Evolutionary conservation across 2,329 filamentous ascomycete species (phyloP).

Genomic region (Berkeleyomyces basicola): DNA sequence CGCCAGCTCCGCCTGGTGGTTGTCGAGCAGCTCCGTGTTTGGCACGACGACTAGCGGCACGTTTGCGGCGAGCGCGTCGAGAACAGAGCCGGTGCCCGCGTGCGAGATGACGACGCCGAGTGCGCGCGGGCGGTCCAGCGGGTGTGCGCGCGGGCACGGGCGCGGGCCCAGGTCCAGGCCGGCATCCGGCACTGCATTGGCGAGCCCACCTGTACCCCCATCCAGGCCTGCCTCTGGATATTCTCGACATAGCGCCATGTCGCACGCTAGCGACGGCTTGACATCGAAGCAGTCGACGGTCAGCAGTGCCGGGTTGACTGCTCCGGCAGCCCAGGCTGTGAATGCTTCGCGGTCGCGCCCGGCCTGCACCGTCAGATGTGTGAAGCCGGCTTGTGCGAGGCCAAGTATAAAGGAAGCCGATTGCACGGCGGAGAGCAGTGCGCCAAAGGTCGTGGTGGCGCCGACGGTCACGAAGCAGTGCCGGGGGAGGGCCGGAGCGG

Average conservation of each 20-base stretch:
- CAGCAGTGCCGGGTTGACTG: conserved; percentile 17
- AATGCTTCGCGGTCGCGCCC: conserved; percentile 51
- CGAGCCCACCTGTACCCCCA: too few species aligned
- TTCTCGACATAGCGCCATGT: conserved; percentile 10
- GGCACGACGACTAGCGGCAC: conserved; percentile 78
- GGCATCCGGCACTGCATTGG: too few species aligned
- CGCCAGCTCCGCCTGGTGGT: conserved; percentile 83
- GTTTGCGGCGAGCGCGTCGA: conserved; percentile 60
- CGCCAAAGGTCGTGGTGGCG: conserved; percentile 69
- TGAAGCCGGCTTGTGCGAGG: conserved; percentile 46
- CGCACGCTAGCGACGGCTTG: conserved; percentile 3
- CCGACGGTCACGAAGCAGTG: conserved; percentile 79
- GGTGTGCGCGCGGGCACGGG: conserved; percentile 20
- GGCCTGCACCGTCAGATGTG: conserved; percentile 62
- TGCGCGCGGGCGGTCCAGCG: conserved; percentile 19
- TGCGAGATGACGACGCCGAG: conserved; percentile 74
- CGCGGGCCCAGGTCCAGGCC: background rate
- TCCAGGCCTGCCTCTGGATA: too few species aligned
- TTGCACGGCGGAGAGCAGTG: conserved; percentile 51
- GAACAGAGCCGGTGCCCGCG: conserved; percentile 78
- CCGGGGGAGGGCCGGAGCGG: conserved; percentile 4
- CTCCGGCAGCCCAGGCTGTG: conserved; percentile 13
- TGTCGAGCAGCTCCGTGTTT: conserved; percentile 65
- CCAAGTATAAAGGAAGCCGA: conserved; percentile 42
- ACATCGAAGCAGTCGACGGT: conserved; percentile 19